Percentiles rank a stretch among this genome's conserved stretches.
phyloP scores from a whole-genome alignment of 768 basidiomycete species.

The Phaeotremella skinneri region DNA sequence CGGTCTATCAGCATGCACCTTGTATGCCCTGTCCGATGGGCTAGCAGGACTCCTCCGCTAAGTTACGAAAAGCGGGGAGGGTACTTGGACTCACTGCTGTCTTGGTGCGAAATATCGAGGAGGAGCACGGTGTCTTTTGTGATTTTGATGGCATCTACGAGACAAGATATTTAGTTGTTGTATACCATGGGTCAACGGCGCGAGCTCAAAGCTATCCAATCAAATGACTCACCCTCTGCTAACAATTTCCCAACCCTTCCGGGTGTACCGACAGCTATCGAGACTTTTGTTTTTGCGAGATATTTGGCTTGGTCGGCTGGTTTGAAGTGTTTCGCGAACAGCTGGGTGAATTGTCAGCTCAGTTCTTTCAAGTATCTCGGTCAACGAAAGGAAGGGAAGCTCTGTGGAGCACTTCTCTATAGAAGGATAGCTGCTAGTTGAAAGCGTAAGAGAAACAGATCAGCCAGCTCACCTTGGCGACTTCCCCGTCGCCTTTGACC shows the following conservation, averaged over 20 bases:
- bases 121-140: constrained; percentile 37
- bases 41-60: too few relatives aligned
- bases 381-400: too few relatives aligned
- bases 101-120: constrained; percentile 36
- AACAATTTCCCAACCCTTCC: constrained; percentile 81
- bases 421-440: too few relatives aligned
- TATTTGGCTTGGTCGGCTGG: constrained; percentile 80
- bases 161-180: constrained; percentile 2
- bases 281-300: constrained; percentile 78
- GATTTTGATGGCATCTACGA: constrained; percentile 34
- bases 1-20: too few relatives aligned
- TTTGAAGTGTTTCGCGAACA: constrained; percentile 95
- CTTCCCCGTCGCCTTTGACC: constrained; percentile 72
- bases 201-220: neutral
- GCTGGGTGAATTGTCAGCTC: constrained; percentile 38
- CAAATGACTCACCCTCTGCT: constrained; percentile 45
- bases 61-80: neutral
- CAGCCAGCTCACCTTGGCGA: constrained; percentile 67
- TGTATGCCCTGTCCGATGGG: too few relatives aligned
- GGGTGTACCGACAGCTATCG: constrained; percentile 87
- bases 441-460: neutral
- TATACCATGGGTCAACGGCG: neutral
- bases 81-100: constrained; percentile 34
- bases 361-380: too few relatives aligned
- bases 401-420: too few relatives aligned